Base-by-base conservation (phyloP, 495 filamentous ascomycete genomes). In the Aspergillus taichungensis region DNA sequence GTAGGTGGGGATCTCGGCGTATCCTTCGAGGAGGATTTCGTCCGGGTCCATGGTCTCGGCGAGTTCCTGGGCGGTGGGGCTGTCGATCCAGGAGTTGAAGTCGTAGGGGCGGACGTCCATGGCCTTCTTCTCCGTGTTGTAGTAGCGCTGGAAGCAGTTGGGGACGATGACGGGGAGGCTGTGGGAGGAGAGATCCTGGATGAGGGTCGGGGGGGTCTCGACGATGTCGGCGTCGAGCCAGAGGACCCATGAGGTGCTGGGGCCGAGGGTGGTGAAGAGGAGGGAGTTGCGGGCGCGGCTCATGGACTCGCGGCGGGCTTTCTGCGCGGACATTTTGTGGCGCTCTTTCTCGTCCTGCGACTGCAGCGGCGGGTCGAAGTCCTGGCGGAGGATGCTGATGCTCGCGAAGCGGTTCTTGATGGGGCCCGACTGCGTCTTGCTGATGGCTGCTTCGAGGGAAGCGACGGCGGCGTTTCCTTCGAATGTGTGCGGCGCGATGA, bases 31-130 rank as follows among this genome's bases (percentile, higher is more conserved):
- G 13, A 98, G 72, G 52, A 98, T 94, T 38, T 98, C 92, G 47
- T 97, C 92, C 5, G 75, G 74, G 0, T 74, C 85, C 89, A 98
- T 94, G 47, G 77, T 77, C 6, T 74, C 67, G 2, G 77, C 92
- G 42, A 98, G 66, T 6, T 80, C 69, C 54, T 82, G 76, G 7
- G 92, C 94, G 3, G 72, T 79, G 6, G 78, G 70, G 54, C 84
- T 90, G 57, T 98, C 92, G 49, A 88, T 77, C 92, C 94, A 98
- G 46, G 84, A 90, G 62, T 98, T 98, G 74, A 84, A 98, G 63
- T 98, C 92, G 62, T 98, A 98, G 0, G 89, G 84, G 6, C 92
- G 79, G 47, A 86, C 76, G 44, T 81, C 82, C 62, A 75, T 75
- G 45, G 75, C 71, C 52, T 82, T 80, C 9, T 73, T 79, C 6